phyloP scores from a whole-genome alignment of 2,329 filamentous ascomycete genomes.

The Sporothrix inflata region DNA sequence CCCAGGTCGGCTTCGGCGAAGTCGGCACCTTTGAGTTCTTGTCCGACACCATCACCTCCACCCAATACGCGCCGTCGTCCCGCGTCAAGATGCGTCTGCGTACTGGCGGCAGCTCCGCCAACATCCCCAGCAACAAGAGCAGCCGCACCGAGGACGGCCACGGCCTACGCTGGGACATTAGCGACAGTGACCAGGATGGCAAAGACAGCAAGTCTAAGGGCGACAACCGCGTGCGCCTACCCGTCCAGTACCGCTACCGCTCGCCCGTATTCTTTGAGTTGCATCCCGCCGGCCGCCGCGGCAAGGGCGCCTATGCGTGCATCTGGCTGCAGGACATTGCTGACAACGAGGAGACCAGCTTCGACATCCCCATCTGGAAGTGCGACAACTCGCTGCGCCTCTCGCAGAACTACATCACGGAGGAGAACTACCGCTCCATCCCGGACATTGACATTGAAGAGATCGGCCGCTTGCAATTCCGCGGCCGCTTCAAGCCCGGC shows the following conservation, averaged over 20 bases:
- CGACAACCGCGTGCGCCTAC: conserved; percentile 65
- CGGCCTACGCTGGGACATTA: conserved; percentile 52
- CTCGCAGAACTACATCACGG: conserved; percentile 89
- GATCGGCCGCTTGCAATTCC: conserved; percentile 80
- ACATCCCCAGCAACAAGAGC: conserved; percentile 67
- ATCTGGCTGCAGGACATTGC: conserved; percentile 85
- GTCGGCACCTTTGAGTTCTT: conserved; percentile 92
- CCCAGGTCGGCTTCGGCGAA: conserved; percentile 83
- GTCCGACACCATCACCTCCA: conserved; percentile 68
- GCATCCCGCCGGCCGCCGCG: conserved; percentile 68
- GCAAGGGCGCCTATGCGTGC: conserved; percentile 73
- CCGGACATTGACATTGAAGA: conserved; percentile 78
- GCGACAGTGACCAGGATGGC: conserved; percentile 44
- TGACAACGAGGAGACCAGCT: conserved; percentile 75
- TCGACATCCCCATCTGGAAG: conserved; percentile 90
- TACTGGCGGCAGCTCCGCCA: conserved; percentile 81
- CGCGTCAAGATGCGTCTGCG: conserved; percentile 78
- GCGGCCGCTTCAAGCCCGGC: conserved; percentile 82
- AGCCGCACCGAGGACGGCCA: conserved; percentile 59
- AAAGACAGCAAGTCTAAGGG: conserved; percentile 31
- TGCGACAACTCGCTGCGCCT: conserved; percentile 75
- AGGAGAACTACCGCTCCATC: conserved; percentile 69
- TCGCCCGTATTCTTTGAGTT: conserved; percentile 91
- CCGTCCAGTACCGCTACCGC: conserved; percentile 87
- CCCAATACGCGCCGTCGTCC: conserved; percentile 61